Percentiles rank a stretch among this genome's conserved stretches.
These are phyloP conservation scores for Endoconidiophora laricicola DNA, from an alignment of 2,329 filamentous ascomycete genomes.

Conservation along the genomic window DNA sequence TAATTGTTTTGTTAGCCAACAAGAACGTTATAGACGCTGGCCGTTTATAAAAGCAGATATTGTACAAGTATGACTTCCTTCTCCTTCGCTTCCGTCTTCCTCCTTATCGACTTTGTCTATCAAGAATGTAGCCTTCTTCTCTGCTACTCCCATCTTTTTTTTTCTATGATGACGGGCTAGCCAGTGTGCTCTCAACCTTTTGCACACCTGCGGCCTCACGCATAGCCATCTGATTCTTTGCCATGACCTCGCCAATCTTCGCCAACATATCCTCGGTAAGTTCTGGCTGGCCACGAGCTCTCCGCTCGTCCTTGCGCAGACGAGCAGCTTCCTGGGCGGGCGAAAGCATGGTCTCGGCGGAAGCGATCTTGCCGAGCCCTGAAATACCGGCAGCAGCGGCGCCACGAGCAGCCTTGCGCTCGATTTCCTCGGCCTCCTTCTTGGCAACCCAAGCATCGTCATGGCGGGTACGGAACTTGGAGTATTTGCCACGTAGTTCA, in stretches of 20 bases:
- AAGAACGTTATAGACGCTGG: neutral
- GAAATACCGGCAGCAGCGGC: neutral
- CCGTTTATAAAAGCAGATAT: too few relatives aligned
- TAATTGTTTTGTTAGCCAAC: neutral
- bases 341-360: constrained; percentile 29
- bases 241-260: constrained; percentile 45
- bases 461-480: constrained; percentile 65
- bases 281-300: constrained; percentile 36
- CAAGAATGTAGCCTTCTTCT: too few relatives aligned
- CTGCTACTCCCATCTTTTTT: neutral
- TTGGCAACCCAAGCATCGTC: constrained; percentile 53
- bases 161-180: constrained; percentile 1
- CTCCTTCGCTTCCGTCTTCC: neutral
- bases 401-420: constrained; percentile 21
- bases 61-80: neutral
- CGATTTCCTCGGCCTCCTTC: constrained; percentile 42
- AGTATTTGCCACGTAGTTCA: constrained; percentile 73
- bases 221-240: constrained; percentile 29
- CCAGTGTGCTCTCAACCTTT: constrained; percentile 8
- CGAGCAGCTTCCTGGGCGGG: constrained; percentile 44
- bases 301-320: constrained; percentile 33
- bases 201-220: constrained; percentile 7
- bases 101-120: neutral
- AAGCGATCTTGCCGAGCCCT: constrained; percentile 15
- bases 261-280: constrained; percentile 42